Evolutionary conservation across 2,329 filamentous ascomycete species (phyloP).

Genomic region (Colletotrichum chrysophilum): DNA sequence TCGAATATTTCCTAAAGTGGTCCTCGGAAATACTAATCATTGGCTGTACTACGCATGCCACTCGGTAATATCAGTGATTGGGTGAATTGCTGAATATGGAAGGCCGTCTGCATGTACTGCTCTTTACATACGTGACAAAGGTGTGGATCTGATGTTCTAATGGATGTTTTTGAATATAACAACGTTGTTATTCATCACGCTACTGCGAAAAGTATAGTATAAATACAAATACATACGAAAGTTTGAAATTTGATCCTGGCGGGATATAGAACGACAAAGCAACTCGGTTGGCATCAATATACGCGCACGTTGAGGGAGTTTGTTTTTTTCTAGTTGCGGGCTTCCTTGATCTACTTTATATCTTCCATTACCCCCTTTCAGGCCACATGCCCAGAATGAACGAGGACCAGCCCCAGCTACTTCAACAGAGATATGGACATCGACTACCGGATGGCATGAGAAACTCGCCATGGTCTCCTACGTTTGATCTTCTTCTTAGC

Average conservation of each 20-base stretch:
- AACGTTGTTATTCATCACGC: no score
- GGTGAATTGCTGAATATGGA: not conserved
- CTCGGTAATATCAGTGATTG: not conserved
- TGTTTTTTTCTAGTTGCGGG: no score
- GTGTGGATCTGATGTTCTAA: rapidly evolving
- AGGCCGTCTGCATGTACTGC: not conserved
- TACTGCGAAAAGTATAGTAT: not conserved
- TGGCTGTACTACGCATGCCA: rapidly evolving
- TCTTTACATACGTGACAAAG: not conserved
- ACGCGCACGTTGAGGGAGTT: no score
- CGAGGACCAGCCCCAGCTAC: not conserved
- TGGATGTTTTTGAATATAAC: not conserved
- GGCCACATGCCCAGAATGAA: not conserved
- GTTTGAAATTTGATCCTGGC: rapidly evolving
- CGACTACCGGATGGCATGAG: not conserved
- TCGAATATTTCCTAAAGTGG: not conserved
- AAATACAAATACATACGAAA: not conserved
- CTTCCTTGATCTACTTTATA: not conserved
- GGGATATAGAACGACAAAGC: no score
- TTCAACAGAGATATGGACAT: not conserved
- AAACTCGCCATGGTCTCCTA: not conserved
- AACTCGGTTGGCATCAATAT: rapidly evolving
- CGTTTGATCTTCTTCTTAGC: slow-evolving; percentile 22
- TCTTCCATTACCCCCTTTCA: not conserved
- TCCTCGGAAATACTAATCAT: not conserved